Base-by-base conservation (phyloP, 768 basidiomycete genomes). In the Symmetrospora coprosmae region DNA sequence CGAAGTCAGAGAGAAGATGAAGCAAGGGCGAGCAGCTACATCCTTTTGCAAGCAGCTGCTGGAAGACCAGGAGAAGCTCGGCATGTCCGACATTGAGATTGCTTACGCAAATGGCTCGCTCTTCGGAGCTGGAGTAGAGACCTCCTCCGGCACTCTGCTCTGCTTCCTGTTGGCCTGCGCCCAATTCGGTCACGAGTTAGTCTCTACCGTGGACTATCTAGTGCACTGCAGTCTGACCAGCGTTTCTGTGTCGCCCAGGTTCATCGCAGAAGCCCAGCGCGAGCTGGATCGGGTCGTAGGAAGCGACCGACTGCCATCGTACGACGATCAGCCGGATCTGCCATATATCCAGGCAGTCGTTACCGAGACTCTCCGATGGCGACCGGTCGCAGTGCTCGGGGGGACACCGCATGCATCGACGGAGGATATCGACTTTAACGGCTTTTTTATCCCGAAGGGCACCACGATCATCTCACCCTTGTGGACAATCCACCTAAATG, bases 101-200 rank as follows among this genome's bases (percentile, higher is more conserved):
- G 65, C 65, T 19, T 21, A 51, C 8, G 60, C 55, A n/a, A 50
- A 27, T 41, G 30, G 33, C 2, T 40, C 55, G 19, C 61, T 55
- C 19, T 61, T 51, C 61, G 61, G 52, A 3, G 63, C 62, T 6
- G 65, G 65, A 6, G 63, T 66, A 30, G 65, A 66, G 50, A 66
- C 65, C 25, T 64, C 65, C 2, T 52, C 58, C 4, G 65, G 65
- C 9, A 60, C 65, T 0, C 43, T 66, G 17, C 31, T 58, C 14
- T 31, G 23, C 2, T 66, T 66, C 63, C 25, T 65, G 30, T 49
- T 66, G 6, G 64, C 65, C 0, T 58, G 52, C 30, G 60, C 50
- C 30, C 38, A 61, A n/a, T 56, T 55, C 27, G 64, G 64, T 11
- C 41, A 39, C 31, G 17, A 63, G n/a, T 60, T 53, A 25, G 50